phyloP scores from a whole-genome alignment of 2,329 filamentous ascomycete genomes.

The Fusarium praegraminearum region DNA sequence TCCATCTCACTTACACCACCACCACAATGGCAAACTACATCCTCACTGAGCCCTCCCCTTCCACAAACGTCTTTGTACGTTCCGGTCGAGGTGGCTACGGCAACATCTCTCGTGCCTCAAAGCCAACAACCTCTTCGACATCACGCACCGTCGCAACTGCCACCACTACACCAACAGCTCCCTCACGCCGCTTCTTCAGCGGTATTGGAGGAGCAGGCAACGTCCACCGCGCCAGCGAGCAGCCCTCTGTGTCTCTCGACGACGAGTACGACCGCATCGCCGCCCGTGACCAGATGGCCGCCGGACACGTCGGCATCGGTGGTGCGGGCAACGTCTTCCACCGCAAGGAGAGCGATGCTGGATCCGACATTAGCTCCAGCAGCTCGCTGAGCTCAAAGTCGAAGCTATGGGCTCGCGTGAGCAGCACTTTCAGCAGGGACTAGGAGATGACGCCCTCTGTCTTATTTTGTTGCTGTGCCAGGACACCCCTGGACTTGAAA shows the following conservation, averaged over 20 bases:
- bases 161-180: constrained; percentile 53
- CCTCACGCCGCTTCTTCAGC: constrained; percentile 68
- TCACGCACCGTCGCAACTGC: constrained; percentile 58
- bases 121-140: constrained; percentile 58
- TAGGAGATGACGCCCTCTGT: constrained; percentile 14
- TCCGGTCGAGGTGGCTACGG: constrained; percentile 68
- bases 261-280: constrained; percentile 60
- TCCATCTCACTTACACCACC: constrained; percentile 24
- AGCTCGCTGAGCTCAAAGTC: constrained; percentile 52
- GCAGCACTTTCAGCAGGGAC: constrained; percentile 51
- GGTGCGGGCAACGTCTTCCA: constrained; percentile 76
- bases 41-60: constrained; percentile 51
- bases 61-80: constrained; percentile 56
- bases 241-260: constrained; percentile 63
- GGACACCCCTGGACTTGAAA: not conserved
- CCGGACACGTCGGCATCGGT: constrained; percentile 74
- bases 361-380: constrained; percentile 54
- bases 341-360: constrained; percentile 53
- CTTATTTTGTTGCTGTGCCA: not conserved
- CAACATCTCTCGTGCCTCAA: constrained; percentile 65
- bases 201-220: constrained; percentile 78
- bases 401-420: constrained; percentile 52
- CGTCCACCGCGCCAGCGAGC: constrained; percentile 60
- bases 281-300: constrained; percentile 55
- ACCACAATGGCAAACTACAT: constrained; percentile 50